Evolutionary conservation across 352 stramenopile genomes (phyloP).

Genomic region (Globisporangium spiculum): DNA sequence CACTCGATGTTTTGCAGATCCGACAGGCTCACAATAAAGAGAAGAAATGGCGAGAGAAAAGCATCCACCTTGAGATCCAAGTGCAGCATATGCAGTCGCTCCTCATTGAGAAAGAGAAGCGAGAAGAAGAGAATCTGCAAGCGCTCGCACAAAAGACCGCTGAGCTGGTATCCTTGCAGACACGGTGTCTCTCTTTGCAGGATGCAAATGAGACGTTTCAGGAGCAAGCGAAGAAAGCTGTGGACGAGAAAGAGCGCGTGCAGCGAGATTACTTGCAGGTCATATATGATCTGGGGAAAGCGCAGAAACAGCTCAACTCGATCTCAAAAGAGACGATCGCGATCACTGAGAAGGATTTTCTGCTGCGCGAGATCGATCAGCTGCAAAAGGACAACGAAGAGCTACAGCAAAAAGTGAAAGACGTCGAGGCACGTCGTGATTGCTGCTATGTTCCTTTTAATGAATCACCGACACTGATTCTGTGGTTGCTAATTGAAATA

Average conservation of each 20-base stretch:
- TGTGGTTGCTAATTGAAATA: neutral
- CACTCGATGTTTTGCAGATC: constrained; percentile 5
- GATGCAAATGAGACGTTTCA: constrained; percentile 32
- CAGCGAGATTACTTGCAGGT: constrained; percentile 51
- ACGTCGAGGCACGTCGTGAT: constrained; percentile 20
- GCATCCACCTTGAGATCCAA: constrained; percentile 20
- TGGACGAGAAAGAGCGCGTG: constrained; percentile 38
- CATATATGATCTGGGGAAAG: constrained; percentile 43
- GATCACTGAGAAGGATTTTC: constrained; percentile 27
- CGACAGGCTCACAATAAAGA: constrained; percentile 15
- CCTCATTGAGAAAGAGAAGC: constrained; percentile 29
- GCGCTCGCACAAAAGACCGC: constrained; percentile 24
- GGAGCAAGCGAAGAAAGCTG: constrained; percentile 30
- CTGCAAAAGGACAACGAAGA: constrained; percentile 31
- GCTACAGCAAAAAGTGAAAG: constrained; percentile 27
- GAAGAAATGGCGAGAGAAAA: constrained; percentile 23
- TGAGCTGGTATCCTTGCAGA: constrained; percentile 27
- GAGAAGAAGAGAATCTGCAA: constrained; percentile 21
- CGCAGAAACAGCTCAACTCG: constrained; percentile 43
- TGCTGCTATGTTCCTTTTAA: neutral
- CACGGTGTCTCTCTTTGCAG: constrained; percentile 28
- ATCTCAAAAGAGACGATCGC: constrained; percentile 29
- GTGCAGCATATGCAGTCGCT: constrained; percentile 19
- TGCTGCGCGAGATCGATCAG: constrained; percentile 38
- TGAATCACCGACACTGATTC: neutral